Percentiles rank a stretch among this genome's conserved stretches.
Conservation (phyloP, 108 stramenopile genomes). For the Nitzschia putrida region DNA sequence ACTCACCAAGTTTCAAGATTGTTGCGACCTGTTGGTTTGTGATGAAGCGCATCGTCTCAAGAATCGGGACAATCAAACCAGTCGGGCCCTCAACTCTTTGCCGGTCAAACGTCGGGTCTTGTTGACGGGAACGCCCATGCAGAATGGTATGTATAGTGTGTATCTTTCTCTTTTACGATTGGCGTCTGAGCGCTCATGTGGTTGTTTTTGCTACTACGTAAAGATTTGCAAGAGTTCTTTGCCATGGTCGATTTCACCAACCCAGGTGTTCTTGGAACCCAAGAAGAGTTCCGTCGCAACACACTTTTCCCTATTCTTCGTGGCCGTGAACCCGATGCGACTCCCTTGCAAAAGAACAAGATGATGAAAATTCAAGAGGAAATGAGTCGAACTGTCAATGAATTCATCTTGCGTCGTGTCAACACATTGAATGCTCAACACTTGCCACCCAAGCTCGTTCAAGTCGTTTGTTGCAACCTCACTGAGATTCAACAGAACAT, state of each 20-base stretch:
- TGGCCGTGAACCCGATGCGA: conserved; percentile 96
- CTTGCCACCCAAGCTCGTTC: conserved; percentile 97
- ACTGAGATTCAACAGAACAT: conserved; percentile 94
- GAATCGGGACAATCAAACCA: conserved; percentile 94
- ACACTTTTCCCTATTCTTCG: conserved; percentile 84
- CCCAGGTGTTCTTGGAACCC: conserved; percentile 88
- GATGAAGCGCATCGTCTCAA: conserved; percentile 99
- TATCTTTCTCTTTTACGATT: neutral
- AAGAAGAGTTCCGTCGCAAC: conserved; percentile 81
- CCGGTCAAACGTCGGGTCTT: conserved; percentile 89
- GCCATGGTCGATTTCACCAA: conserved; percentile 98
- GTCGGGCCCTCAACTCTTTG: conserved; percentile 80
- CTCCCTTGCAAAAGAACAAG: conserved; percentile 73
- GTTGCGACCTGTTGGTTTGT: conserved; percentile 94
- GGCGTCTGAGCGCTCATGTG: neutral
- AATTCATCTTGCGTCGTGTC: conserved; percentile 95
- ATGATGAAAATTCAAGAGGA: conserved; percentile 89
- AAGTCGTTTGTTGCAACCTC: conserved; percentile 96
- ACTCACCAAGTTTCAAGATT: conserved; percentile 71
- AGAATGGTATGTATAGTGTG: conserved; percentile 36
- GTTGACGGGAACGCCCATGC: conserved; percentile 96
- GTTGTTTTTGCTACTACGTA: conserved; percentile 25
- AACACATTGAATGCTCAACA: conserved; percentile 97
- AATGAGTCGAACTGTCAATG: conserved; percentile 89
- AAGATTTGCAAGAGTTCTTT: conserved; percentile 91